Percentiles rank a stretch among this genome's conserved stretches.
phyloP scores from a whole-genome alignment of 1,139 yeast species.

The Pichia sp. region DNA sequence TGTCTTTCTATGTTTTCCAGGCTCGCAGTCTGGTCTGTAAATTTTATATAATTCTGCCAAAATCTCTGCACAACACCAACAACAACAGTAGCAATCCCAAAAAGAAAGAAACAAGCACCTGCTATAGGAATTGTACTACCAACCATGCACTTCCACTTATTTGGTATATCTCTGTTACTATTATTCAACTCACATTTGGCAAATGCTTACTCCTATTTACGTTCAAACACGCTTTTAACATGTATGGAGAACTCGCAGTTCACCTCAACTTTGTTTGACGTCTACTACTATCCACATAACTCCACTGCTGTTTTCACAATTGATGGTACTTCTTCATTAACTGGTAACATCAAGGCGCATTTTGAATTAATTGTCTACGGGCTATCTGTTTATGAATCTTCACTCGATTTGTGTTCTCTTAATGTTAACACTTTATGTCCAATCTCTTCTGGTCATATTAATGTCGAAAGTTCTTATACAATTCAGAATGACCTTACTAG shows the following conservation, averaged over 20 bases:
- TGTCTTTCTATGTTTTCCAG: no score
- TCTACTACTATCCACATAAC: constrained; percentile 61
- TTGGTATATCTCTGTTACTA: not conserved
- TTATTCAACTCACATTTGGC: not conserved
- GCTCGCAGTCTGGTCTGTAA: no score
- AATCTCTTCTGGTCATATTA: constrained; percentile 78
- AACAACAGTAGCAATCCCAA: no score
- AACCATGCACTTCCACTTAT: not conserved
- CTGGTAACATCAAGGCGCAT: constrained; percentile 64
- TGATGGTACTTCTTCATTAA: constrained; percentile 73
- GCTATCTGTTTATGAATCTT: constrained; percentile 50
- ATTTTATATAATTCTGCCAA: no score
- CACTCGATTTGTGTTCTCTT: constrained; percentile 58
- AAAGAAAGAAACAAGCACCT: no score
- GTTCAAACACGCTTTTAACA: constrained; percentile 73
- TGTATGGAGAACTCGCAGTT: constrained; percentile 90
- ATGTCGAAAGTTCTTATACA: constrained; percentile 48
- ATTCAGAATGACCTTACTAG: constrained; percentile 39
- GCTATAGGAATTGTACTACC: no score
- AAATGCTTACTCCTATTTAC: constrained; percentile 30
- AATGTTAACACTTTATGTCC: constrained; percentile 63
- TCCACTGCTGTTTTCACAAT: constrained; percentile 58
- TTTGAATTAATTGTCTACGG: constrained; percentile 78
- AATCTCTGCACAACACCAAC: no score
- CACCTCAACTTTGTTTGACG: constrained; percentile 82